Conservation (phyloP, 805 yeast species). For the Yamadazyma paraphyllophila region DNA sequence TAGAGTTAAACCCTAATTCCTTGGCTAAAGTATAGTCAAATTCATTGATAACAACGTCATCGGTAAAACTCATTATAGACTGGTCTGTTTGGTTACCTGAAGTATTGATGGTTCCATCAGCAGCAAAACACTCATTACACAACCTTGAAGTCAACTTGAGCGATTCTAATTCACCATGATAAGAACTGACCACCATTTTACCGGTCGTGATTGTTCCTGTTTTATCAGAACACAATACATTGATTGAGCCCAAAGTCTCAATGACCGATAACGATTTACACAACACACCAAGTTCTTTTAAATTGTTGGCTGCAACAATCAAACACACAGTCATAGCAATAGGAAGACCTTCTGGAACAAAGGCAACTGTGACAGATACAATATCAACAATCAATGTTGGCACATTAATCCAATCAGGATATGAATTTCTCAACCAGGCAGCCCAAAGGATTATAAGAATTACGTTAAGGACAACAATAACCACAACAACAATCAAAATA, state of each 20-base stretch:
- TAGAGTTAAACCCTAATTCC: slow-evolving; percentile 41
- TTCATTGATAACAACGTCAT: neutral
- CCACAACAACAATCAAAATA: slow-evolving; percentile 23
- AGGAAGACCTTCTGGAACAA: slow-evolving; percentile 52
- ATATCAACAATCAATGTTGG: slow-evolving; percentile 41
- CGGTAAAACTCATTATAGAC: slow-evolving; percentile 26
- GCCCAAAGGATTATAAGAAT: slow-evolving; percentile 41
- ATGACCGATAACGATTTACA: slow-evolving; percentile 47
- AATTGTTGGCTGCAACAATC: slow-evolving; percentile 45
- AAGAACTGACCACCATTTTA: slow-evolving; percentile 40
- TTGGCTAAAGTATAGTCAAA: slow-evolving; percentile 18
- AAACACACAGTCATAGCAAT: slow-evolving; percentile 51
- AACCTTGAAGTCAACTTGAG: slow-evolving; percentile 22
- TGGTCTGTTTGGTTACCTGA: slow-evolving; percentile 50
- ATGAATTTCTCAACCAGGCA: slow-evolving; percentile 37
- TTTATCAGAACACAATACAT: slow-evolving; percentile 43
- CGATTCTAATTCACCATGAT: slow-evolving; percentile 9
- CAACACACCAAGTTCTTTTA: slow-evolving; percentile 44
- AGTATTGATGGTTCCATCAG: slow-evolving; percentile 12
- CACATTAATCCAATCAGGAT: slow-evolving; percentile 42
- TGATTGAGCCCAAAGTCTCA: slow-evolving; percentile 58
- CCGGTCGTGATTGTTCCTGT: slow-evolving; percentile 52
- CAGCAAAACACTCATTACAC: slow-evolving; percentile 34
- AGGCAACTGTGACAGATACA: slow-evolving; percentile 48
- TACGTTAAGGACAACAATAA: slow-evolving; percentile 28